Conservation (phyloP, 2,329 filamentous ascomycete species). For the Pseudogymnoascus sp. region DNA sequence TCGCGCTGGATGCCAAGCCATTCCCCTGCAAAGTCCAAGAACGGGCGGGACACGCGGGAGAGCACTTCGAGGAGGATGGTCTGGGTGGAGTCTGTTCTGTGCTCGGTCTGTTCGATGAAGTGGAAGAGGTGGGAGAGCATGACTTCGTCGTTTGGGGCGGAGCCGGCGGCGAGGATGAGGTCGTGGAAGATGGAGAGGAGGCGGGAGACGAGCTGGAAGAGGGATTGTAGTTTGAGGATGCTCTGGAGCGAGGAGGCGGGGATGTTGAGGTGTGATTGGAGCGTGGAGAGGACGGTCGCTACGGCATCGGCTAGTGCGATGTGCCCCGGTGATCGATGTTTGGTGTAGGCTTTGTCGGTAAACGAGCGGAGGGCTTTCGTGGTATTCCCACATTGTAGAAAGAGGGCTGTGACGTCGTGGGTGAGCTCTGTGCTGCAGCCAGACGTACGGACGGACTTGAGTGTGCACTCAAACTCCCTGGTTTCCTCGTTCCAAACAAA, state of each 20-base stretch:
- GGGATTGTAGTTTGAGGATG: conserved; percentile 27
- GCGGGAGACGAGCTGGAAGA: conserved; percentile 26
- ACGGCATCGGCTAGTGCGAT: conserved; percentile 31
- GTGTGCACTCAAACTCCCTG: conserved; percentile 42
- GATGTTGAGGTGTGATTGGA: conserved; percentile 26
- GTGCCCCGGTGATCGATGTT: conserved; percentile 22
- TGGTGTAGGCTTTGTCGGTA: conserved; percentile 25
- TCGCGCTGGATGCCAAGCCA: conserved; percentile 66
- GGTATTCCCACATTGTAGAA: conserved; percentile 30
- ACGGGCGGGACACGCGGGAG: conserved; percentile 52
- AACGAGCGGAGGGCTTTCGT: conserved; percentile 26
- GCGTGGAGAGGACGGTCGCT: conserved; percentile 29
- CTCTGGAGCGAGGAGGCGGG: conserved; percentile 22
- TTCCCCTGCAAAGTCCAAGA: conserved; percentile 57
- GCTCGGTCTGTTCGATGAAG: conserved; percentile 54
- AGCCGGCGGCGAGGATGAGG: conserved; percentile 22
- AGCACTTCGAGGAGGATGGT: conserved; percentile 60
- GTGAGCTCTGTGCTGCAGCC: conserved; percentile 42
- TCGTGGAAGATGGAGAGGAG: conserved; percentile 27
- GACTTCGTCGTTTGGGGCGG: conserved; percentile 45
- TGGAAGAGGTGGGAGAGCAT: conserved; percentile 54
- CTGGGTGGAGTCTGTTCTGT: conserved; percentile 51
- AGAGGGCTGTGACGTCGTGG: conserved; percentile 33
- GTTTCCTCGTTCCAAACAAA: conserved; percentile 52
- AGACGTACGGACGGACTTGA: conserved; percentile 42